Conservation (phyloP, 345 rosid species). For the Combretum micranthum region DNA sequence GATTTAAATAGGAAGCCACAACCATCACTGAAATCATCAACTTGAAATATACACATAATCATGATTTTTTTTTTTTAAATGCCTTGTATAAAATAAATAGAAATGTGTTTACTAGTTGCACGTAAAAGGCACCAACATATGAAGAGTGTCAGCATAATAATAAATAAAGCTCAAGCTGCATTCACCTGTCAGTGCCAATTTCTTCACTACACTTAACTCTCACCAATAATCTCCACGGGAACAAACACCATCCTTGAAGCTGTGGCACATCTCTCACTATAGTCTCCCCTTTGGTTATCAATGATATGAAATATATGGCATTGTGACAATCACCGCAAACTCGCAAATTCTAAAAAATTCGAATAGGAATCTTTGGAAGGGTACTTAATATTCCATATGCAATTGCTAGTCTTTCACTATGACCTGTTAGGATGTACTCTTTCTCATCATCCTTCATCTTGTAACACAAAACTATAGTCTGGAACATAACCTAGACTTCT, state of each 20-base stretch:
- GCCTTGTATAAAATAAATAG: too few species aligned
- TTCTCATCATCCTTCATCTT: constrained; percentile 24
- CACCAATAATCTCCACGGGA: constrained; percentile 69
- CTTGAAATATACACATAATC: too few species aligned
- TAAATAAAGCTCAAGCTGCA: too few species aligned
- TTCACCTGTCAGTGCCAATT: too few species aligned
- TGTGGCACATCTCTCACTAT: constrained; percentile 64
- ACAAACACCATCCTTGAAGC: constrained; percentile 52
- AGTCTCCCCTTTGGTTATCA: constrained; percentile 47
- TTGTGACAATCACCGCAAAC: constrained; percentile 72
- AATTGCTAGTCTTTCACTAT: constrained; percentile 26
- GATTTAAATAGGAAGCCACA: too few species aligned
- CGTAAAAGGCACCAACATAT: too few species aligned
- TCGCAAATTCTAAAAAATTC: constrained; percentile 68
- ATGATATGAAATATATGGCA: constrained; percentile 48
- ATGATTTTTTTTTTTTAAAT: too few species aligned
- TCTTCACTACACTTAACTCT: not conserved
- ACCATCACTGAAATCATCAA: too few species aligned
- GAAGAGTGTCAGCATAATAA: too few species aligned
- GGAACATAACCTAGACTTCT: constrained; percentile 20
- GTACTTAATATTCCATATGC: constrained; percentile 59
- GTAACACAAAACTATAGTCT: constrained; percentile 17
- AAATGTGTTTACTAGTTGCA: too few species aligned
- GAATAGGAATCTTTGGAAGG: constrained; percentile 46
- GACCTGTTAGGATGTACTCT: constrained; percentile 16